A percentile compares a stretch with the other conserved stretches of the same genome.
phyloP scores from a whole-genome alignment of 1,139 yeast species.

The Lodderomyces beijingensis region DNA sequence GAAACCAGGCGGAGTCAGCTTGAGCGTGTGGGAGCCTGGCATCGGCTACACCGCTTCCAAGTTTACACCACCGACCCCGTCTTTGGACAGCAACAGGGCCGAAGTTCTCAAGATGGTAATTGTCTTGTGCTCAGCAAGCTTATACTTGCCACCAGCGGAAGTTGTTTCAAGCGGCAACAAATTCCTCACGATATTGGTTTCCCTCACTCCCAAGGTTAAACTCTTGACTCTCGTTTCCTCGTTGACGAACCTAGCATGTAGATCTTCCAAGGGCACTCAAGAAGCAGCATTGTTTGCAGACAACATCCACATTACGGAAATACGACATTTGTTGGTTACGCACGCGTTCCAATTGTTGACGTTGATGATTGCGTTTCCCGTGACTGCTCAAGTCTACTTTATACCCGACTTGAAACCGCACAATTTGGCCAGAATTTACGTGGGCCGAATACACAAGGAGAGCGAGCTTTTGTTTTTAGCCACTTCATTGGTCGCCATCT shows the following conservation, averaged over 20 bases:
- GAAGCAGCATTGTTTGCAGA: slow-evolving; percentile 33
- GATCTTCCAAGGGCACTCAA: slow-evolving; percentile 26
- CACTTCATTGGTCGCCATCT: slow-evolving; percentile 41
- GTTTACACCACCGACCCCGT: slow-evolving; percentile 43
- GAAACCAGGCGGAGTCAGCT: slow-evolving; percentile 6
- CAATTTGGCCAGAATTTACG: slow-evolving; percentile 48
- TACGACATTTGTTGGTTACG: slow-evolving; percentile 52
- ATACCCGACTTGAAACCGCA: slow-evolving; percentile 27
- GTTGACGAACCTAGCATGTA: slow-evolving; percentile 55
- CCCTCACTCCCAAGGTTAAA: slow-evolving; percentile 46
- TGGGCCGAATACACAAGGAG: slow-evolving; percentile 52
- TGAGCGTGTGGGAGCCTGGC: slow-evolving; percentile 71
- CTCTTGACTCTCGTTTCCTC: slow-evolving; percentile 61
- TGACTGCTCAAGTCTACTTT: slow-evolving; percentile 42
- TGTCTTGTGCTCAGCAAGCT: slow-evolving; percentile 57
- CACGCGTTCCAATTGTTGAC: slow-evolving; percentile 61
- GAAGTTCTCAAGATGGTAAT: slow-evolving; percentile 63
- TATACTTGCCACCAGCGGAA: slow-evolving; percentile 49
- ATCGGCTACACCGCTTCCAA: slow-evolving; percentile 45
- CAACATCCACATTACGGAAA: slow-evolving; percentile 32
- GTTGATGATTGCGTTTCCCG: slow-evolving; percentile 59
- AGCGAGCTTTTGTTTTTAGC: slow-evolving; percentile 48
- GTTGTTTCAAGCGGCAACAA: slow-evolving; percentile 51
- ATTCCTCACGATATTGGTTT: slow-evolving; percentile 56
- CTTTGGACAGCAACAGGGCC: slow-evolving; percentile 59